These are phyloP conservation scores for Quercus robur DNA, from an alignment of 306 rosid genomes.

Conservation along the genomic window DNA sequence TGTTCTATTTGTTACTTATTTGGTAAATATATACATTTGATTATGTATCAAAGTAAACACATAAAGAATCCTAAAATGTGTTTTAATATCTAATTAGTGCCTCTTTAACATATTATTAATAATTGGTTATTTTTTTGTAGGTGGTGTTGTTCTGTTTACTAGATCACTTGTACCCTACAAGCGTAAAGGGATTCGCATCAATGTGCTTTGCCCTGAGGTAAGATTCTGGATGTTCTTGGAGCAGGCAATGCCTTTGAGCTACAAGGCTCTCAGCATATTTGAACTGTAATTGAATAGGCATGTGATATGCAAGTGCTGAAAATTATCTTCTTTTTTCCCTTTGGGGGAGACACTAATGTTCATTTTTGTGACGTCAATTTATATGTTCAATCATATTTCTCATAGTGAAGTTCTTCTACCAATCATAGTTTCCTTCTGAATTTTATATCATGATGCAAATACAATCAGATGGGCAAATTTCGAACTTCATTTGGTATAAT, in stretches of 20 bases:
- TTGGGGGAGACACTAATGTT: too few relatives aligned
- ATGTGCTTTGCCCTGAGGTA: slow-evolving; percentile 98
- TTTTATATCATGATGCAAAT: too few relatives aligned
- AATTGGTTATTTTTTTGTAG: slow-evolving; percentile 30
- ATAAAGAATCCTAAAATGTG: neutral
- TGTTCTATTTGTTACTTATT: slow-evolving; percentile 13
- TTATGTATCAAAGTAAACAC: neutral
- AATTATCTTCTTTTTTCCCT: neutral
- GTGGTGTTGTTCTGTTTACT: slow-evolving; percentile 87
- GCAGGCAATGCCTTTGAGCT: too few relatives aligned
- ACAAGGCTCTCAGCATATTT: too few relatives aligned
- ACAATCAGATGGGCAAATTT: neutral
- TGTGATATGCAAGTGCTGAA: neutral
- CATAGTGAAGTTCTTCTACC: too few relatives aligned
- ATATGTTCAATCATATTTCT: too few relatives aligned
- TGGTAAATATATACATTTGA: slow-evolving; percentile 7
- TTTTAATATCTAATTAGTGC: neutral
- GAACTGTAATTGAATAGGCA: neutral
- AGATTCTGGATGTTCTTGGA: slow-evolving; percentile 18
- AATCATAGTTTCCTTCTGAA: too few relatives aligned
- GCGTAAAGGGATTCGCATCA: slow-evolving; percentile 80
- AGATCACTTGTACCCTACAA: slow-evolving; percentile 66
- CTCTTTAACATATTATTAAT: neutral
- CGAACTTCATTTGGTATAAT: neutral
- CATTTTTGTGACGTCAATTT: too few relatives aligned